Percentiles rank a stretch among this genome's conserved stretches.
These are phyloP conservation scores for Apiosordaria backusii DNA, from an alignment of 495 filamentous ascomycete species.

Conservation along the genomic window DNA sequence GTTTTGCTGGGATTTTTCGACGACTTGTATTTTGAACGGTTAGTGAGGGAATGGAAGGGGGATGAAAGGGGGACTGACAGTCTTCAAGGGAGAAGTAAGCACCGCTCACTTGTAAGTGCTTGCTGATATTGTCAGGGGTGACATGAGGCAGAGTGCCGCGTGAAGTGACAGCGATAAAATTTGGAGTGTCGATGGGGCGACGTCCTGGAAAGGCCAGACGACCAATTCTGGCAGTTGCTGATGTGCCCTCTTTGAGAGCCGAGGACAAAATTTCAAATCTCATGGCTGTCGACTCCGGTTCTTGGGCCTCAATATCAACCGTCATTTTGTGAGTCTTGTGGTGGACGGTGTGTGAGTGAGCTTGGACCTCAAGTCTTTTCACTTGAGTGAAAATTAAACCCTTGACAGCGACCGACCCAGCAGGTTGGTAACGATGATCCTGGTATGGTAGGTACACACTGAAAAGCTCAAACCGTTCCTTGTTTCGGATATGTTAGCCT, in stretches of 20 bases:
- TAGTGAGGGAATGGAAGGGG: constrained; percentile 19
- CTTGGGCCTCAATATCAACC: constrained; percentile 11
- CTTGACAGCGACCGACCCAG: background rate
- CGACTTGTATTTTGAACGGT: constrained; percentile 56
- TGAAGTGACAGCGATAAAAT: constrained; percentile 74
- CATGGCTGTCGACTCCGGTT: constrained; percentile 23
- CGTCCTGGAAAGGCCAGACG: constrained; percentile 57
- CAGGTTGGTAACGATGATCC: background rate
- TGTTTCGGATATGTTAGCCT: background rate
- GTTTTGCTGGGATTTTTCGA: constrained; percentile 62
- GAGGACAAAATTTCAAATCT: constrained; percentile 43
- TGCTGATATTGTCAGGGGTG: constrained; percentile 73
- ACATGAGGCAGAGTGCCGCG: constrained; percentile 83
- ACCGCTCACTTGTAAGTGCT: constrained; percentile 60
- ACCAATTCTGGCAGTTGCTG: constrained; percentile 55
- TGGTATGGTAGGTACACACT: background rate
- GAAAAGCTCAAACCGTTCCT: background rate
- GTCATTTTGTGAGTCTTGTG: constrained; percentile 17
- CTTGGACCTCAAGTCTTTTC: constrained; percentile 2
- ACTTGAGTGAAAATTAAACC: background rate
- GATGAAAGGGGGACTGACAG: constrained; percentile 55
- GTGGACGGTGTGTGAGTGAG: background rate
- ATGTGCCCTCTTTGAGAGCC: constrained; percentile 30
- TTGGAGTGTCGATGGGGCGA: constrained; percentile 68
- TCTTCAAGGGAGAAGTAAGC: constrained; percentile 87